These are phyloP conservation scores for Auricularia heimuer DNA, from an alignment of 768 basidiomycete genomes.

Conservation along the genomic window DNA sequence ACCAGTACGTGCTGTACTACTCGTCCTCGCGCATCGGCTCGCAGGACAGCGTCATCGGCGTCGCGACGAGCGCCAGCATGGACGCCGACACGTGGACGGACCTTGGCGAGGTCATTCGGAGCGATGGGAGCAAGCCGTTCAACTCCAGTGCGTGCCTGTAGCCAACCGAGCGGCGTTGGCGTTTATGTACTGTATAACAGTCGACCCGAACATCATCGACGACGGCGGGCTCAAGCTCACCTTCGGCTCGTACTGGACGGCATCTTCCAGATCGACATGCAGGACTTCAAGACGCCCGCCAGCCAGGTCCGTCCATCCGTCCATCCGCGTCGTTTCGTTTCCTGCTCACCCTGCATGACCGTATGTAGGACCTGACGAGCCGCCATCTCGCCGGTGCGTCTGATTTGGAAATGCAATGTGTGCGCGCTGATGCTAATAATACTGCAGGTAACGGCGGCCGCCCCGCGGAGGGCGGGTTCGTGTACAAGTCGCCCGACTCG, in stretches of 20 bases:
- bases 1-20: conserved; percentile 16
- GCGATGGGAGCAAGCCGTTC: conserved; percentile 9
- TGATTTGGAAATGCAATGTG: too few species aligned
- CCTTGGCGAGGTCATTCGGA: conserved; percentile 14
- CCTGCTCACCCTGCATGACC: not conserved
- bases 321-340: not conserved
- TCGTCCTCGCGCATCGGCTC: conserved; percentile 15
- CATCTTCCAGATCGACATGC: not conserved
- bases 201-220: conserved; percentile 12
- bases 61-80: conserved; percentile 16
- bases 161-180: too few species aligned
- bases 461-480: conserved; percentile 7
- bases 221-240: conserved; percentile 12
- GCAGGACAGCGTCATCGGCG: conserved; percentile 17
- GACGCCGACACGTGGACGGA: conserved; percentile 17
- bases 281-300: not conserved
- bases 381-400: not conserved
- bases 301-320: not conserved
- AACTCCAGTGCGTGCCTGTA: conserved; percentile 13
- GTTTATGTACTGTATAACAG: too few species aligned
- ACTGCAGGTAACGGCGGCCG: not conserved
- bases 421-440: too few species aligned
- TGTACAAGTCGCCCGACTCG: conserved; percentile 2
- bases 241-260: conserved; percentile 9
- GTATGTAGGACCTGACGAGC: not conserved